A percentile compares a stretch with the other conserved stretches of the same genome.
Conservation (phyloP, 2,329 filamentous ascomycete genomes). For the Podosphaera aphanis region DNA sequence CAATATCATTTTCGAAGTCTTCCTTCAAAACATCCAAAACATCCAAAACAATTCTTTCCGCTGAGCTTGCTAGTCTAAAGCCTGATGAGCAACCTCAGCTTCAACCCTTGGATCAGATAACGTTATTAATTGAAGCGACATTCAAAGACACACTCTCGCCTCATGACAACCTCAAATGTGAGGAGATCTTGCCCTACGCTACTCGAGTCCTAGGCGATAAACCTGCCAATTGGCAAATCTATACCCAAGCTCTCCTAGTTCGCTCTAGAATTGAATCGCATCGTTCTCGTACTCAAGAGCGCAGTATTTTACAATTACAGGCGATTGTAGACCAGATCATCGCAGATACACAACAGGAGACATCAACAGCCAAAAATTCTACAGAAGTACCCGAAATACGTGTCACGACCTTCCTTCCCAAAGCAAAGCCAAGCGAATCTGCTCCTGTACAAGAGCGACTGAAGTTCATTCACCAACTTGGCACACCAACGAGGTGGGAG, state of each 20-base stretch:
- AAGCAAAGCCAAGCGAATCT: conserved; percentile 49
- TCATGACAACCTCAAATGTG: conserved; percentile 63
- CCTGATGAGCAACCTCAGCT: conserved; percentile 67
- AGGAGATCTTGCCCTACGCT: conserved; percentile 82
- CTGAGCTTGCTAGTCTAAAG: conserved; percentile 37
- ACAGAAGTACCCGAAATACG: conserved; percentile 19
- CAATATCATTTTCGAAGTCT: conserved; percentile 50
- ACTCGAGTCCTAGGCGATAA: conserved; percentile 70
- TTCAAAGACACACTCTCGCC: conserved; percentile 76
- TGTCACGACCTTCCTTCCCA: conserved; percentile 60
- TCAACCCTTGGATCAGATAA: conserved; percentile 66
- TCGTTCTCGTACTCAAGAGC: conserved; percentile 64
- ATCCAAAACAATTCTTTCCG: conserved; percentile 37
- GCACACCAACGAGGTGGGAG: conserved; percentile 74
- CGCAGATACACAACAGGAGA: conserved; percentile 38
- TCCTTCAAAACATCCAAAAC: conserved; percentile 17
- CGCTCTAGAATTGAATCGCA: conserved; percentile 78
- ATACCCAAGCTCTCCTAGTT: conserved; percentile 78
- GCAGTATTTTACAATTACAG: conserved; percentile 78
- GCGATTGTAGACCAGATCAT: conserved; percentile 89
- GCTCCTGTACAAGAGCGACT: conserved; percentile 57
- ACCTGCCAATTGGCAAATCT: conserved; percentile 91
- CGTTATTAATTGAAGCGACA: conserved; percentile 67
- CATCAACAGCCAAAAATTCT: conserved; percentile 14
- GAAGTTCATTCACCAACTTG: conserved; percentile 62